These are phyloP conservation scores for Phytophthora ohioensis DNA, from an alignment of 352 stramenopile genomes.

Conservation along the genomic window DNA sequence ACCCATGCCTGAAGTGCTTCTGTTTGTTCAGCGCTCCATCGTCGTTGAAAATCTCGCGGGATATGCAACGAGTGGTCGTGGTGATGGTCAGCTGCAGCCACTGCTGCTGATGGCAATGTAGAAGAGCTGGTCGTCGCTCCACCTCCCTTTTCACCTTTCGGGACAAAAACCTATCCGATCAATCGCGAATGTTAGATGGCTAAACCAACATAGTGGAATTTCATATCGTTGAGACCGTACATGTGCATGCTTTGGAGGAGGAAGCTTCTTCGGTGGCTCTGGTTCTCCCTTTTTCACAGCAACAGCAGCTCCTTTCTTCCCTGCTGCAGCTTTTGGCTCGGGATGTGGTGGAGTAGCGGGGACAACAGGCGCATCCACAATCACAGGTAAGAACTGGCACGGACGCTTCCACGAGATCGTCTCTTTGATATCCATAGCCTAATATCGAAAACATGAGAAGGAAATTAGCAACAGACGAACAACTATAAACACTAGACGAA, in stretches of 20 bases:
- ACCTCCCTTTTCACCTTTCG: conserved; percentile 30
- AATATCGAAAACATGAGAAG: not conserved
- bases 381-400: conserved; percentile 60
- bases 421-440: not conserved
- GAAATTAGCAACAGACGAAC: not conserved
- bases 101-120: conserved; percentile 6
- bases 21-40: conserved; percentile 70
- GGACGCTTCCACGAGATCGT: conserved; percentile 72
- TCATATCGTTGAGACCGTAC: conserved; percentile 28
- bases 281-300: conserved; percentile 41
- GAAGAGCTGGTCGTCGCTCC: not conserved
- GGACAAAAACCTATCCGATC: conserved; percentile 40
- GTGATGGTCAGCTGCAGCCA: conserved; percentile 19
- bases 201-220: not conserved
- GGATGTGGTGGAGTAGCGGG: conserved; percentile 16
- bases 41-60: conserved; percentile 67
- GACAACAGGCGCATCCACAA: conserved; percentile 43
- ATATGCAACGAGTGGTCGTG: conserved; percentile 42
- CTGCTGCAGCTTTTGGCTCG: conserved; percentile 42
- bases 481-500: conserved; percentile 1
- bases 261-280: conserved; percentile 54
- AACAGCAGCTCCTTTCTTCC: conserved; percentile 37
- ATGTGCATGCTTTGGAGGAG: conserved; percentile 53
- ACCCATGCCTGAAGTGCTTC: conserved; percentile 57
- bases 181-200: not conserved